Evolutionary conservation across 1,284 basidiomycete species (phyloP).

Genomic region (Somion occarium): DNA sequence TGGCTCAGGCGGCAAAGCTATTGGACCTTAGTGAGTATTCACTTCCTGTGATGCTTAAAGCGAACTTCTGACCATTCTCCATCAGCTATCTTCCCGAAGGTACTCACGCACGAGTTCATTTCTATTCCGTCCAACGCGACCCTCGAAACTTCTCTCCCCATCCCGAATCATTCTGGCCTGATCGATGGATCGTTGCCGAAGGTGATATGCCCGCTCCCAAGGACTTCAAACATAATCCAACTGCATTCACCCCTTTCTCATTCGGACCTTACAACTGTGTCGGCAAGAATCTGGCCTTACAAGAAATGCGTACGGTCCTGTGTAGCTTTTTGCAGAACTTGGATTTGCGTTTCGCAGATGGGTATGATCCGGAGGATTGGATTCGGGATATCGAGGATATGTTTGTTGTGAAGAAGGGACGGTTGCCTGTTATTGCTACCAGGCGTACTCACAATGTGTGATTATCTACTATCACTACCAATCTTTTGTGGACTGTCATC

Average conservation of each 20-base stretch:
- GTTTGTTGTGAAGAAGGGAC: slow-evolving; percentile 17
- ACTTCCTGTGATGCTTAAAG: slow-evolving; percentile 20
- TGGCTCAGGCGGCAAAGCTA: slow-evolving; percentile 13
- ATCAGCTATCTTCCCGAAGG: slow-evolving; percentile 21
- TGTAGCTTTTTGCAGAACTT: slow-evolving; percentile 23
- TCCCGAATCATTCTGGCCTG: slow-evolving; percentile 27
- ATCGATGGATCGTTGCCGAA: slow-evolving; percentile 25
- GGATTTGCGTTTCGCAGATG: slow-evolving; percentile 18
- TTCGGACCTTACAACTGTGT: slow-evolving; percentile 20
- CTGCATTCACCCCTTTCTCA: slow-evolving; percentile 8
- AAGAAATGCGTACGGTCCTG: slow-evolving; percentile 21
- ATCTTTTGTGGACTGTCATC: no score
- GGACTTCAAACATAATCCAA: slow-evolving; percentile 5
- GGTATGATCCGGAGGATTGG: slow-evolving; percentile 20
- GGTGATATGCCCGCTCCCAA: not conserved
- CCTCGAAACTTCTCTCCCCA: slow-evolving; percentile 26
- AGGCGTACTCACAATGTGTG: no score
- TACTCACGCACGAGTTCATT: slow-evolving; percentile 21
- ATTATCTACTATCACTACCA: no score
- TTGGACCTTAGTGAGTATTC: slow-evolving; percentile 24
- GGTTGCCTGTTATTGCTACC: slow-evolving; percentile 19
- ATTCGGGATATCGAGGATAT: slow-evolving; percentile 20
- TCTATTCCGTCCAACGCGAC: slow-evolving; percentile 27
- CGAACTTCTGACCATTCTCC: slow-evolving; percentile 21
- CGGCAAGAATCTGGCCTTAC: slow-evolving; percentile 20